Percentiles rank a stretch among this genome's conserved stretches.
These are phyloP conservation scores for Cryptosporidium meleagridis DNA, from an alignment of 169 alveolate genomes.

Conservation along the genomic window DNA sequence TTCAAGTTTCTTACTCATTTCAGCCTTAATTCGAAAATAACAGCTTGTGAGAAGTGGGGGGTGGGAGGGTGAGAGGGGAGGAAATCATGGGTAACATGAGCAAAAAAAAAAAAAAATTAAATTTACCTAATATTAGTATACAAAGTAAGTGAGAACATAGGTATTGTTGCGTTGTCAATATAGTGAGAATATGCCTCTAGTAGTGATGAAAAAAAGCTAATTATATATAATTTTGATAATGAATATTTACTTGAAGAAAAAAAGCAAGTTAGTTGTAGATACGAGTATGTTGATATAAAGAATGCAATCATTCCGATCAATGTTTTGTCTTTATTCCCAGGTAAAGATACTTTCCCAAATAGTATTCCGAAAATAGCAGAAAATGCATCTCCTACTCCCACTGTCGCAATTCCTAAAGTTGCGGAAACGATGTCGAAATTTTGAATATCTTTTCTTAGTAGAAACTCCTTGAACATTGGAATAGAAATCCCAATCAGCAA, in stretches of 20 bases:
- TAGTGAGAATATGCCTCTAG: slow-evolving; percentile 63
- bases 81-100: not conserved
- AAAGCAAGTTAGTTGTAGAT: slow-evolving; percentile 8
- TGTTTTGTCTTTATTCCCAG: slow-evolving; percentile 54
- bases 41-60: slow-evolving; percentile 7
- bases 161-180: slow-evolving; percentile 61
- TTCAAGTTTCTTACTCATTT: slow-evolving; percentile 34
- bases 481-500: slow-evolving; percentile 57
- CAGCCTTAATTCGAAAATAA: not conserved
- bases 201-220: slow-evolving; percentile 38
- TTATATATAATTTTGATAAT: not conserved
- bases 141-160: slow-evolving; percentile 48
- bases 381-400: slow-evolving; percentile 68
- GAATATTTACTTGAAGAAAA: slow-evolving; percentile 5
- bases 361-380: slow-evolving; percentile 53
- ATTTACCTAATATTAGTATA: slow-evolving; percentile 43
- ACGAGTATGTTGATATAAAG: slow-evolving; percentile 8
- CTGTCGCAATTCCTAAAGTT: slow-evolving; percentile 49
- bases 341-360: slow-evolving; percentile 22
- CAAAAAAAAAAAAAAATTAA: not conserved
- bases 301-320: slow-evolving; percentile 45
- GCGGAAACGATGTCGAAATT: slow-evolving; percentile 60
- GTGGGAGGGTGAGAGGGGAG: slow-evolving; percentile 6
- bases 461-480: slow-evolving; percentile 45
- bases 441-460: not conserved